Evolutionary conservation across 495 filamentous ascomycete genomes (phyloP), one percentile per base, ranked within the genome.

Genomic region (Cudoniella acicularis): DNA sequence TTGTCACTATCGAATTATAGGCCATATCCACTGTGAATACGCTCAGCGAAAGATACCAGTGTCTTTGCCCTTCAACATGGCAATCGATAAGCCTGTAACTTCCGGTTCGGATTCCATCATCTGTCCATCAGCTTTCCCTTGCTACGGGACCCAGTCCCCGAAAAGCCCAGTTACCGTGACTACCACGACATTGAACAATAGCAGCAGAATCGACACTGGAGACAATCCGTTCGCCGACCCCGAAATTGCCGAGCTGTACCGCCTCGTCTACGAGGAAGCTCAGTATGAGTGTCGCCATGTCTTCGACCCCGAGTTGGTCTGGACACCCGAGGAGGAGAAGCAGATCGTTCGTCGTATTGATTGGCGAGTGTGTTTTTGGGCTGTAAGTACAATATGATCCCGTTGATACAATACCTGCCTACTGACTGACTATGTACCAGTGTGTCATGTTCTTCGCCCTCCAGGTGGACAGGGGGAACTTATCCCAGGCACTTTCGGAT

Each of bases 391-490:
- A 36, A 36, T 13, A 36, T 36, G 30, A 36, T 13, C 30, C 30
- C 30, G 30, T 36, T 36, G 30, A 36, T 36, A 36, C 30, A 36
- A 36, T 36, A 36, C 30, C 30, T 36, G 13, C 30, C 30, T 36
- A 36, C 30, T 49, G 30, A 36, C 30, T 36, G 30, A 36, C 30
- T 36, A 36, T 36, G 16, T 36, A 10, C 9, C 20, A 54, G 8
- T 65, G 63, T 59, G 54, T 59, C 24, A 92, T 90, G 71, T 93
- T 94, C 70, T 92, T 93, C 56, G 87, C 87, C 1, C 80, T 94
- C 21, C 90, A 94, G 62, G 75, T 93, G 2, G 90, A 96, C 62
- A 78, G 89, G 41, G 85, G 86, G 17, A 95, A 92, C 71, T 79
- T 91, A 40, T 70, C 79, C 21, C 86, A 91, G 64, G 87, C 88